Evolutionary conservation across 1,139 yeast species (phyloP), one percentile per base, ranked within the genome.

Genomic region (Hanseniaspora uvarum): DNA sequence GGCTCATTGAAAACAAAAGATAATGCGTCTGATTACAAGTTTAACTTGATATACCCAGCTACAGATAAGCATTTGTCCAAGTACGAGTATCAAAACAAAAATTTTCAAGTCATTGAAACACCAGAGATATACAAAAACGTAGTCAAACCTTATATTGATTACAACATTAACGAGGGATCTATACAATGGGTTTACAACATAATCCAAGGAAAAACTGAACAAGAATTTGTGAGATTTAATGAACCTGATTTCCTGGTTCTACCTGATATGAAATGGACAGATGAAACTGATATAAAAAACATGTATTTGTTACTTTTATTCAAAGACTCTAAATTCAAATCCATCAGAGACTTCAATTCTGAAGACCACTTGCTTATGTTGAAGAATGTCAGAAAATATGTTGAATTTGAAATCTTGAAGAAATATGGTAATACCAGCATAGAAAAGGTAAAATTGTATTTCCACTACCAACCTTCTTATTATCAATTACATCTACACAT

Each of bases 211-310:
- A 95, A 94, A 1, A 86, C 84, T 38, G 99, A 94, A 67, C 76
- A 86, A 1, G 97, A 89, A 46, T 70, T 88, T 21, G 80, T 92
- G 31, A 73, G 86, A 3, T 72, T 73, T 59, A 79, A 83, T 52
- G 82, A 84, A 58, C 71, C 76, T 19, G 43, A 66, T 43, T 80
- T 79, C 61, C 76, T 83, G 1, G 67, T 84, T 44, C 69, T 82
- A 45, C 89, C 88, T 0, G 92, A 82, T 64, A 86, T 87, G 87
- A 89, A 89, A 66, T 92, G 99, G 99, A 96, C 92, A 65, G 80
- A 86, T 11, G 44, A 48, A 21, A 31, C 24, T 4, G 80, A 79
- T 47, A 59, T 84, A 65, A 86, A 80, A 23, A 69, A 89, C 1
- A 69, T 94, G 57, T 89, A 92, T 63, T 70, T 89, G 60, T 81